Evolutionary conservation across 306 rosid species (phyloP), one percentile per base, ranked within the genome.

Genomic region (Cicer yamashitae): DNA sequence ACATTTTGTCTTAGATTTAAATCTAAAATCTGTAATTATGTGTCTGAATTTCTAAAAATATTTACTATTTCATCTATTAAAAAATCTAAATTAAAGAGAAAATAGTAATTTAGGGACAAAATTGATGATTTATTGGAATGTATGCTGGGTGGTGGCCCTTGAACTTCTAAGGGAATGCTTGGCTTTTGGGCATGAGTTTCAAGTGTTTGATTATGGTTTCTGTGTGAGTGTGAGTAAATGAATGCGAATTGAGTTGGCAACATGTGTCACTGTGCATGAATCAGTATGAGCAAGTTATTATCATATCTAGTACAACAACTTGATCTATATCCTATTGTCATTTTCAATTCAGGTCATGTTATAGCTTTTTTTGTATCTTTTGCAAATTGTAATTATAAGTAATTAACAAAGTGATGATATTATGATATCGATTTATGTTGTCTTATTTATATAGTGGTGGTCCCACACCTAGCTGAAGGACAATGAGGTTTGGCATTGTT

Each of bases 241-340:
- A 43, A n/a, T 56, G 62, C 7, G 53, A 71, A 56, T 47, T 60
- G 71, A 70, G 66, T 54, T 41, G 34, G 58, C 78, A 72, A 79
- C 53, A 43, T 41, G 70, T 57, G 14, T 13, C 9, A 15, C 8
- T n/a, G 1, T 79, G 71, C 76, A 77, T 45, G 72, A 17, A 46
- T 77, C 3, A 58, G 0, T 17, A 14, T 67, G 57, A 43, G 20
- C 12, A 20, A 41, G 22, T 67, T 30, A 58, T 6, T 17, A 6
- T 25, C 4, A 25, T 25, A 10, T 56, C 1, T 57, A 8, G 61
- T 57, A 38, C 43, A 38, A 34, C 60, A 45, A 69, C 54, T 78
- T 15, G 59, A 79, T 30, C 34, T 62, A 72, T 25, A 25, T 25
- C 34, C 34, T 3, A 25, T 25, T 25, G 34, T 25, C 34, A 25